Percentiles rank a stretch among this genome's conserved stretches.
phyloP scores from a whole-genome alignment of 306 rosid genomes.

The Heteromeles arbutifolia region DNA sequence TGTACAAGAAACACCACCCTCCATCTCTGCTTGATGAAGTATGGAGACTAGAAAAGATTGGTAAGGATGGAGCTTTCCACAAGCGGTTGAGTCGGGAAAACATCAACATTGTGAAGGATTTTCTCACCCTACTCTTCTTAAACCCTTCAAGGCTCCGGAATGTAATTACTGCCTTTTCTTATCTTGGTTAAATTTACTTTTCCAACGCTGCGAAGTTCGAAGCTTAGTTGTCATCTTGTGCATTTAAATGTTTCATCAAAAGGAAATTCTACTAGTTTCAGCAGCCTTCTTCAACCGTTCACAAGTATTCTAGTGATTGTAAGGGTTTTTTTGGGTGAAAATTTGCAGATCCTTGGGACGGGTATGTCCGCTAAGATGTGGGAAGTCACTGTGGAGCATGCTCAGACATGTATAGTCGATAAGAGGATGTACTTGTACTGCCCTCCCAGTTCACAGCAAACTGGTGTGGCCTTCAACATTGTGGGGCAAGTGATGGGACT shows the following conservation, averaged over 20 bases:
- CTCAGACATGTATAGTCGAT: constrained; percentile 72
- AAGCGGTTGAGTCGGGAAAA: constrained; percentile 72
- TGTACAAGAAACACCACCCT: constrained; percentile 98
- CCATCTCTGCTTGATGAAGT: constrained; percentile 84
- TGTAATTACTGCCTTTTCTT: constrained; percentile 38
- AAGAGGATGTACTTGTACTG: constrained; percentile 35
- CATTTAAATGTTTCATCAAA: not conserved
- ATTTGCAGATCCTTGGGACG: constrained; percentile 75
- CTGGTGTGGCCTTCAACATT: constrained; percentile 75
- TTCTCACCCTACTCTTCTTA: constrained; percentile 66
- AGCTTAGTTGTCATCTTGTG: not conserved
- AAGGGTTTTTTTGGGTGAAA: not conserved
- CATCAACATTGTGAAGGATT: constrained; percentile 69
- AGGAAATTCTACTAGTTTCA: not conserved
- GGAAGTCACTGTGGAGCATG: constrained; percentile 93
- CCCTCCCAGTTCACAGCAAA: constrained; percentile 44
- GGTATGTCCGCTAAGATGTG: constrained; percentile 99
- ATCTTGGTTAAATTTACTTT: not conserved
- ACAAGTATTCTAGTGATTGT: not conserved
- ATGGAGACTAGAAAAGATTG: constrained; percentile 95
- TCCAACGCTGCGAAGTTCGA: not conserved
- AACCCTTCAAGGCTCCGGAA: constrained; percentile 77
- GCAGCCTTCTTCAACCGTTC: not conserved
- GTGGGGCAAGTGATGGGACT: constrained; percentile 81
- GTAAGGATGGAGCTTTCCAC: constrained; percentile 98